phyloP scores from a whole-genome alignment of 2,329 filamentous ascomycete genomes.

The Tolypocladium sp. region DNA sequence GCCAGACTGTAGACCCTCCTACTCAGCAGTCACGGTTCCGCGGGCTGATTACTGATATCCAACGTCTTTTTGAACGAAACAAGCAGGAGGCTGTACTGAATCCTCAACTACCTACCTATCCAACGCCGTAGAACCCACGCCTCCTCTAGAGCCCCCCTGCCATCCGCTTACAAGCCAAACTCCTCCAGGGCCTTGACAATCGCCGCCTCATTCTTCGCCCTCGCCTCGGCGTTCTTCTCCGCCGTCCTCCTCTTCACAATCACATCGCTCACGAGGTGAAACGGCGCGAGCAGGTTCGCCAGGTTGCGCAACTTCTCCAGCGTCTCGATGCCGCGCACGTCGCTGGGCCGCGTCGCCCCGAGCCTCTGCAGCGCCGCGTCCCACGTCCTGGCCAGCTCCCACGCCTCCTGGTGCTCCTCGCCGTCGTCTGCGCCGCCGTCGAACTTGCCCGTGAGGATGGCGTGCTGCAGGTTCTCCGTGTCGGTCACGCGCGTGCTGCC shows the following conservation, averaged over 20 bases:
- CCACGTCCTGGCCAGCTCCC: not conserved
- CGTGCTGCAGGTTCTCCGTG: not conserved
- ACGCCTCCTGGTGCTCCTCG: not conserved
- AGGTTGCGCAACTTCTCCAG: not conserved
- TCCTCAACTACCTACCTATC: no score
- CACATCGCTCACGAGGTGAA: not conserved
- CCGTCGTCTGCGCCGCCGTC: not conserved
- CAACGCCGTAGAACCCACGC: no score
- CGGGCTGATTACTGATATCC: no score
- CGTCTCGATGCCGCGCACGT: not conserved
- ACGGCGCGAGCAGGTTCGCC: not conserved
- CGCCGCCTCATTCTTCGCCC: not conserved
- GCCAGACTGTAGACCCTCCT: no score
- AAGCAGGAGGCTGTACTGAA: no score
- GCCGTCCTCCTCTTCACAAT: not conserved
- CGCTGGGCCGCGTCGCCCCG: not conserved
- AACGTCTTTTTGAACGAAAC: no score
- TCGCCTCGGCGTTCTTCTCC: not conserved
- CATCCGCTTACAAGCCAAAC: not conserved
- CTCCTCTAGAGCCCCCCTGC: no score
- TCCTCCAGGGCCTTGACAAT: not conserved
- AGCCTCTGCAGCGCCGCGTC: not conserved
- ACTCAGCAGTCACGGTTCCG: no score
- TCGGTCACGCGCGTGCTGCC: not conserved
- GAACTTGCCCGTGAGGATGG: not conserved